A percentile compares a stretch with the other conserved stretches of the same genome.
Conservation (phyloP, 2,329 filamentous ascomycete species). For the Botrytis deweyae region DNA sequence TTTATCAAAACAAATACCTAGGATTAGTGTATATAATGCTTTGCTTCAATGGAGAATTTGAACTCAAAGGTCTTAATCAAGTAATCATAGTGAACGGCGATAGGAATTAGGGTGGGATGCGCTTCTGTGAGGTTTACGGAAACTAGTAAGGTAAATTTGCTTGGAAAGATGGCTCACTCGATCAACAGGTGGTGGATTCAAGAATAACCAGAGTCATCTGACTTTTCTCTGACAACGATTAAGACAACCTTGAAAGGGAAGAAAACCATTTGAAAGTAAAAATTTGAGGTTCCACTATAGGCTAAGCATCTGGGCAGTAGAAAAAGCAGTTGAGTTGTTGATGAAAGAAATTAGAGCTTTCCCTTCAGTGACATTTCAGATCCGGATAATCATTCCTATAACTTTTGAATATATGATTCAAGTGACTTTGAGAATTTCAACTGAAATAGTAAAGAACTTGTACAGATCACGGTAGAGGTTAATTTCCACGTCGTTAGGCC, state of each 20-base stretch:
- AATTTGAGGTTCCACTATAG: background rate
- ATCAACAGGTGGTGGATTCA: background rate
- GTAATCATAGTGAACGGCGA: too few relatives aligned
- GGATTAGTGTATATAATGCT: background rate
- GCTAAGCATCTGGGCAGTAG: background rate
- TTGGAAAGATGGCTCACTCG: background rate
- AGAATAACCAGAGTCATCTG: too few relatives aligned
- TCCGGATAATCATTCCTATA: too few relatives aligned
- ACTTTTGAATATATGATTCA: fast-evolving
- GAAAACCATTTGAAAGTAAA: background rate
- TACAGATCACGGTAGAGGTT: too few relatives aligned
- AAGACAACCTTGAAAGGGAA: too few relatives aligned
- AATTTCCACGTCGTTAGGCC: too few relatives aligned
- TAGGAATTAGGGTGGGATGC: too few relatives aligned
- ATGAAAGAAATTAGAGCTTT: background rate
- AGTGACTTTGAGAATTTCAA: too few relatives aligned
- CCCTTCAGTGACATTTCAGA: fast-evolving
- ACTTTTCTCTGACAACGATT: too few relatives aligned
- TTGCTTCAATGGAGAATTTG: background rate
- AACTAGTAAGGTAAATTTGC: background rate
- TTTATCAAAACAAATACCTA: too few relatives aligned
- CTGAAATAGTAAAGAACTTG: too few relatives aligned
- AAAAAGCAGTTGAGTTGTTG: background rate
- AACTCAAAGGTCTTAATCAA: background rate
- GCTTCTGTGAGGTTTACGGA: background rate